Conservation (phyloP, 306 rosid species). For the Cucurbita argyrosperma region DNA sequence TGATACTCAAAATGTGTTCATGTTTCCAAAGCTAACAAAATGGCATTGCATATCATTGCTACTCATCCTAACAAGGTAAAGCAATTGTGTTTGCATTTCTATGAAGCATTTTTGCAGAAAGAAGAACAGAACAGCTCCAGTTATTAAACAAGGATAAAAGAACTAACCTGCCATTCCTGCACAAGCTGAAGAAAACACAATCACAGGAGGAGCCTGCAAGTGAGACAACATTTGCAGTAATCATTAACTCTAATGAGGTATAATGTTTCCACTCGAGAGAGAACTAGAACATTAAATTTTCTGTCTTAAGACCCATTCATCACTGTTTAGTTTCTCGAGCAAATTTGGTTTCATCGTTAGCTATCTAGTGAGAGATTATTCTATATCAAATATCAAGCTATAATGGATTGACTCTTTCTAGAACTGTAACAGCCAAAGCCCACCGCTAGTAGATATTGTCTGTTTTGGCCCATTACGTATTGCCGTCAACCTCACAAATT, state of each 20-base stretch:
- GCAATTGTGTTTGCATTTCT: not conserved
- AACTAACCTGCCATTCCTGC: slow-evolving; percentile 77
- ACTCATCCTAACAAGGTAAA: not conserved
- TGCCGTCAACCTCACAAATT: no score
- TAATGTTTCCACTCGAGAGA: not conserved
- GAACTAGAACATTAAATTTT: not conserved
- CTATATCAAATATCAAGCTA: no score
- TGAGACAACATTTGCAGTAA: not conserved
- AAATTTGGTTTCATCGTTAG: no score
- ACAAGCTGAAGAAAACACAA: slow-evolving; percentile 77
- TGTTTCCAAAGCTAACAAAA: no score
- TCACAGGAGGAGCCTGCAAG: slow-evolving; percentile 88
- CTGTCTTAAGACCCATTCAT: no score
- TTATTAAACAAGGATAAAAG: not conserved
- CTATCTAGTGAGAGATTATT: no score
- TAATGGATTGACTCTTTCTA: no score
- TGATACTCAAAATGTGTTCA: no score
- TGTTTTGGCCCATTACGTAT: no score
- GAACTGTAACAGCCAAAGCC: no score
- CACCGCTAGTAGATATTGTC: no score
- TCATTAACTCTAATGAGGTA: not conserved
- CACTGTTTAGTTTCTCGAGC: no score
- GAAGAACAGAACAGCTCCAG: not conserved
- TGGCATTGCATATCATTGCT: not conserved
- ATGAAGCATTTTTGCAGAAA: not conserved